Conservation (phyloP, 148 eudicot genomes). For the Vaccinium darrowii region DNA sequence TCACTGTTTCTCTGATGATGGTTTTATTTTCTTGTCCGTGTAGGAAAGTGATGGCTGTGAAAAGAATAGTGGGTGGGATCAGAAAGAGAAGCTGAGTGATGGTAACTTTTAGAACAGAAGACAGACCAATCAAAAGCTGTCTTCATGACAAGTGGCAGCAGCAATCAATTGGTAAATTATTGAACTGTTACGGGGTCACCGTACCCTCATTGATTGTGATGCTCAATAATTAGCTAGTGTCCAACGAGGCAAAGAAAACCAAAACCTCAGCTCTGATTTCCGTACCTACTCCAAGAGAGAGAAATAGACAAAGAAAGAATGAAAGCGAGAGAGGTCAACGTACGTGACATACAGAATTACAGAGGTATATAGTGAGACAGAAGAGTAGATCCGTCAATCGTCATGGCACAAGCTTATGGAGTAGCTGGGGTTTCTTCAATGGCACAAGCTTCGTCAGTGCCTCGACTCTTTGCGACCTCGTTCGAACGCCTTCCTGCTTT, state of each 20-base stretch:
- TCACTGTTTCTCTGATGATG: too few relatives aligned
- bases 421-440: conserved; percentile 31
- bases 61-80: neutral
- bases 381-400: neutral
- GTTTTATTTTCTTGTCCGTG: too few relatives aligned
- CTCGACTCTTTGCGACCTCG: conserved; percentile 27
- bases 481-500: conserved; percentile 28
- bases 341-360: neutral
- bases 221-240: neutral
- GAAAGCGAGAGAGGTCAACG: neutral
- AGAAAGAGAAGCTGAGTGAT: neutral
- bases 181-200: neutral
- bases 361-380: neutral
- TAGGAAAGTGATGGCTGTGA: neutral
- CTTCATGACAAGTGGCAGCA: neutral
- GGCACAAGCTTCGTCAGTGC: conserved; percentile 40
- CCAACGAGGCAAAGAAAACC: neutral
- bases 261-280: neutral
- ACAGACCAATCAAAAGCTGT: neutral
- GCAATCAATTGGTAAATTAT: neutral
- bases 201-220: neutral
- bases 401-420: conserved; percentile 31
- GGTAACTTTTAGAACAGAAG: too few relatives aligned
- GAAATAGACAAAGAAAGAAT: neutral
- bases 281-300: neutral